Evolutionary conservation across 225 moss, liverwort and hornwort species (phyloP).

Genomic region (Straminergon stramineum): DNA sequence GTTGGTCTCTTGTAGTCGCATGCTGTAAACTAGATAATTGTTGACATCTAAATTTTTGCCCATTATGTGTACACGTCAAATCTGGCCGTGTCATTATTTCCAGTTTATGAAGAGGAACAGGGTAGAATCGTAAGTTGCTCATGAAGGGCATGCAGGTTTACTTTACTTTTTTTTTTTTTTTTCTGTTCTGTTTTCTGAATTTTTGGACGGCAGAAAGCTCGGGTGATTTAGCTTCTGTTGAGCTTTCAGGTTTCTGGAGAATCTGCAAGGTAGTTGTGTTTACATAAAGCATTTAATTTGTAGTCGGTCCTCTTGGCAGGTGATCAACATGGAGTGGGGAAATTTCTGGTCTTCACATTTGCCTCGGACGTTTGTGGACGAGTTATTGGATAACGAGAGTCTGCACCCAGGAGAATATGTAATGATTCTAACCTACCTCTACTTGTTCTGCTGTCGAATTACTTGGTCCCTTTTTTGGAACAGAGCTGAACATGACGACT

Average conservation of each 20-base stretch:
- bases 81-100: background rate
- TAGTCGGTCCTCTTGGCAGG: slow-evolving; percentile 17
- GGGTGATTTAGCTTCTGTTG: background rate
- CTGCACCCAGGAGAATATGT: slow-evolving; percentile 56
- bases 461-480: background rate
- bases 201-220: background rate
- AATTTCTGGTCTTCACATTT: slow-evolving; percentile 55
- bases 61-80: background rate
- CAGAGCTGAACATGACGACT: background rate
- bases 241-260: background rate
- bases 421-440: background rate
- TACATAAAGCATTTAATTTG: background rate
- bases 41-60: background rate
- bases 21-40: background rate
- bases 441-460: background rate
- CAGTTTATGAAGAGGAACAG: background rate
- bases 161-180: background rate
- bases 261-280: background rate
- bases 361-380: slow-evolving; percentile 44
- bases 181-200: background rate
- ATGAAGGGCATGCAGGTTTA: background rate
- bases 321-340: slow-evolving; percentile 64
- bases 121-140: background rate
- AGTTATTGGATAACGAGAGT: slow-evolving; percentile 44
- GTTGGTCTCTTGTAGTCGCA: background rate